Base-by-base conservation (phyloP, 148 eudicot species). In the Rhododendron henanense region DNA sequence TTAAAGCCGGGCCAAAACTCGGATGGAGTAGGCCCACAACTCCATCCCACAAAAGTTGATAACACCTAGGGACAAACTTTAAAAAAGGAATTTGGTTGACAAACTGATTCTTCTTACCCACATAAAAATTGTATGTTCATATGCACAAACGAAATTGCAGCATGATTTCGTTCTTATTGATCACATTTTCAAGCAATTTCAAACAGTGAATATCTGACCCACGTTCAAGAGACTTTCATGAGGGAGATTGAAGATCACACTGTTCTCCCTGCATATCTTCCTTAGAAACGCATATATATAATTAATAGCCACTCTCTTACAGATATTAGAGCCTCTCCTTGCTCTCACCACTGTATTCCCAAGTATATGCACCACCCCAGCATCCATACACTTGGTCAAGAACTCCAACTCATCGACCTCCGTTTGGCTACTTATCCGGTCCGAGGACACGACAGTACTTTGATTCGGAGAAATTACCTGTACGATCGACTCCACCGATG, bases 261-360 rank as follows among this genome's bases (percentile, higher is more conserved):
- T 97, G 81, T 97, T 91, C 87, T 97, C 98, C 92, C 99, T 97
- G 92, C 99, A 97, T 33, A 97, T 93, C 88, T 97, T 97, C 94
- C 99, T 92, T 83, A 97, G 95, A 90, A 97, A 97, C 3, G 98
- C 99, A 90, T 95, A 97, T 13, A 97, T 84, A 84, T 94, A 95
- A 94, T 97, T 96, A 82, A 97, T 90, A 19, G 94, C 95, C 47
- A 97, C 87, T 81, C 86, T 97, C 88, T 94, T 95, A 79, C 84
- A 90, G 74, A 96, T 80, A 78, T 83, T 86, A 1, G 99, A 93
- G 74, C 91, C 92, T 87, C 93, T 90, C 85, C 95, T 90, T 51
- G 99, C 95, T 83, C 88, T 90, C 53, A 97, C 90, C 77, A 95
- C 93, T 0, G 98, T 95, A 87, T 97, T 97, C 61, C 99, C 99